Evolutionary conservation across 2,329 filamentous ascomycete species (phyloP), one percentile per base, ranked within the genome.

Genomic region (Alternaria gaisen): DNA sequence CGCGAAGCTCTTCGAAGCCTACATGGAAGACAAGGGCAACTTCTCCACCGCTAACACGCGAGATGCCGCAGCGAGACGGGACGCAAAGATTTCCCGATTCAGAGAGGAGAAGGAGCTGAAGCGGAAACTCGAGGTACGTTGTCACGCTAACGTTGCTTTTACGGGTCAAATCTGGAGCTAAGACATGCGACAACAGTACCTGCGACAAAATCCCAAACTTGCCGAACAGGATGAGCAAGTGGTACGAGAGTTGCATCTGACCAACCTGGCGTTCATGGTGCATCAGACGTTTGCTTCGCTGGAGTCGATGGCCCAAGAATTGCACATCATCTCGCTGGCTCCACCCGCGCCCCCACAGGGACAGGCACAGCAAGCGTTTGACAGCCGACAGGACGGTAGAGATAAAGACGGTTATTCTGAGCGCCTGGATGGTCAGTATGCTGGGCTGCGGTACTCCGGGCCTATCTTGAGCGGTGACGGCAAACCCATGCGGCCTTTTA

Each of bases 401-500:
- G 74, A 76, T 3, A 73, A 81, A 14, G 83, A 87, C 53, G 83
- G 80, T 28, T 93, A 91, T 72, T 90, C 88, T 6, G 90, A 94
- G 20, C 88, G 90, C 2, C 83, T 98, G 2, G 94, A 98, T 79
- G 82, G 46, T 85, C 66, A 71, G 32, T 50, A 73, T 14, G 61
- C 70, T 11, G 72, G 75, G 11, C 82, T 75, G 71, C 83, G 66
- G 3, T 80, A 87, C 72, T 80, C 81, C 12, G 92, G 92, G 0
- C 92, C 94, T 0, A 83, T 98, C 20, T 83, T 99, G 24, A 91
- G 89, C 64, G 86, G 84, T 63, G 85, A 90, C 58, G 95, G 95
- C 44, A 95, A 92, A 75, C 95, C 95, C 14, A 83, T 98, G 69
- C 88, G 94, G 70, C 94, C 94, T 0, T 98, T 99, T 73, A 97